A percentile compares a stretch with the other conserved stretches of the same genome.
phyloP scores from a whole-genome alignment of 2,329 filamentous ascomycete genomes.

The Aspergillus uvarum region DNA sequence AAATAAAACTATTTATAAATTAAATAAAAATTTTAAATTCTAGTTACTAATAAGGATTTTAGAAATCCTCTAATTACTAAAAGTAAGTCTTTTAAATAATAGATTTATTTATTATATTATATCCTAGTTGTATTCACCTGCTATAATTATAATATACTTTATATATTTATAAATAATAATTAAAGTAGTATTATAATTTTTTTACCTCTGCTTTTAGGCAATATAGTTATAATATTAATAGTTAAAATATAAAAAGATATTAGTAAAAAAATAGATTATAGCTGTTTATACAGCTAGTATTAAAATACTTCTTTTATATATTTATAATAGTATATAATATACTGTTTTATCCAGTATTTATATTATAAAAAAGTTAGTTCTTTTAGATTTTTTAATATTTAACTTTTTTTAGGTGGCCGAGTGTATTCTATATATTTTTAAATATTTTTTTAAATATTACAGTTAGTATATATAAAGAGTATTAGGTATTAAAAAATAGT shows the following conservation, averaged over 20 bases:
- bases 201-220: accelerated
- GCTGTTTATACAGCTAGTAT: neutral
- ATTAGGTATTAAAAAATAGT: neutral
- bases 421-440: neutral
- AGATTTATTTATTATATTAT: neutral
- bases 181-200: neutral
- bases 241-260: neutral
- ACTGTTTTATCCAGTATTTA: neutral
- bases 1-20: conserved; percentile 6
- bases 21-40: conserved; percentile 10
- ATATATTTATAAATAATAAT: neutral
- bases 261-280: neutral
- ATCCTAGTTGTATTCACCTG: neutral
- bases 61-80: neutral
- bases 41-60: neutral
- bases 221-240: neutral
- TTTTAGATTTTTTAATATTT: neutral
- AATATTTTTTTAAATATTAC: neutral
- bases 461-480: neutral
- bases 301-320: neutral
- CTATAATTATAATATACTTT: neutral
- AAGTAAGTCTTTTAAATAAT: neutral
- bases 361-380: neutral
- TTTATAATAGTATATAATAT: neutral
- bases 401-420: accelerated